A percentile compares a stretch with the other conserved stretches of the same genome.
phyloP scores from a whole-genome alignment of 768 basidiomycete species.

The Roridomyces roridus region DNA sequence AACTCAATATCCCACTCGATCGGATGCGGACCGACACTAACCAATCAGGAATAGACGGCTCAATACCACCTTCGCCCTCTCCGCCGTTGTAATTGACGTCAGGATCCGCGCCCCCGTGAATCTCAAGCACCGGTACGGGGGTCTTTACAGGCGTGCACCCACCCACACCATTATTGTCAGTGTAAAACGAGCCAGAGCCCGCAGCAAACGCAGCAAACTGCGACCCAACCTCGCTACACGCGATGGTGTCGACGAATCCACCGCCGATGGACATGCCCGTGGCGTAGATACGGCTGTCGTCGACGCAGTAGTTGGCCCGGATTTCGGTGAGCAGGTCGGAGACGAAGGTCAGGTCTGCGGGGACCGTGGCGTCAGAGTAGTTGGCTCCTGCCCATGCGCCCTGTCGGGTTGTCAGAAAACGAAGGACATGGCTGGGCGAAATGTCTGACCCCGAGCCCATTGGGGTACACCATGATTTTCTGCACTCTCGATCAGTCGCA shows the following conservation, averaged over 20 bases:
- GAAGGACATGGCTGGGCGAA: background rate
- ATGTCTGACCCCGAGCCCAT: slow-evolving; percentile 10
- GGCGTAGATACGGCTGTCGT: slow-evolving; percentile 14
- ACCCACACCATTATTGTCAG: slow-evolving; percentile 1
- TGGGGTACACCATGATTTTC: slow-evolving; percentile 22
- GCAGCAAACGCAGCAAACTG: slow-evolving; percentile 18
- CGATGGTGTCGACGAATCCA: slow-evolving; percentile 16
- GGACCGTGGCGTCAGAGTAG: slow-evolving; percentile 13
- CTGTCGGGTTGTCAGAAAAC: background rate
- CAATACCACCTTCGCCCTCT: slow-evolving; percentile 13
- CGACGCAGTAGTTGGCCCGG: slow-evolving; percentile 11
- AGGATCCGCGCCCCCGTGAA: slow-evolving; percentile 15
- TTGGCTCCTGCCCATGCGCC: slow-evolving; percentile 20
- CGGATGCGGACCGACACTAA: background rate
- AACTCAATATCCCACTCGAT: background rate
- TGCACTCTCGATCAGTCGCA: background rate
- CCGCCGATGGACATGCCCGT: slow-evolving; percentile 18
- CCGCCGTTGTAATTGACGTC: slow-evolving; percentile 16
- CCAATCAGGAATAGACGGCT: slow-evolving; percentile 18
- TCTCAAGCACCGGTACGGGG: slow-evolving; percentile 18
- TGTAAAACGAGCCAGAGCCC: slow-evolving; percentile 19
- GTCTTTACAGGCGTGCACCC: slow-evolving; percentile 10
- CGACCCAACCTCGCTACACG: slow-evolving; percentile 12
- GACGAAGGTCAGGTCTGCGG: slow-evolving; percentile 13
- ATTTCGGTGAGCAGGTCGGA: slow-evolving; percentile 12